These are phyloP conservation scores for Drechslerella dactyloides DNA, from an alignment of 2,329 filamentous ascomycete species.

Conservation along the genomic window DNA sequence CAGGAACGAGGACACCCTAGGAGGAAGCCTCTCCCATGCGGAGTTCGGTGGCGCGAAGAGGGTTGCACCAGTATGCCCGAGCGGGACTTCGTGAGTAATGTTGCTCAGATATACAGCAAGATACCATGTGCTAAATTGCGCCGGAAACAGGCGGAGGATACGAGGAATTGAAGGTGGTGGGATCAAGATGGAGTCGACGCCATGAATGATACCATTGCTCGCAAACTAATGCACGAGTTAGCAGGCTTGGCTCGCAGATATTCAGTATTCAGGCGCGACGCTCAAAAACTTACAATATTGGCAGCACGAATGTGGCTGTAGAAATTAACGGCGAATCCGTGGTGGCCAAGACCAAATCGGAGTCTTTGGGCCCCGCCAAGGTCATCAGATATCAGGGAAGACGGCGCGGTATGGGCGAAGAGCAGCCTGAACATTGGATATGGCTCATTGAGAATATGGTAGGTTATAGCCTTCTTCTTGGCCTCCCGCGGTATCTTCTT, in stretches of 20 bases:
- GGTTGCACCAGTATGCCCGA: conserved; percentile 65
- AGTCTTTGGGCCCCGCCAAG: conserved; percentile 68
- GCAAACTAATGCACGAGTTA: conserved; percentile 63
- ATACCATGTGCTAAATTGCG: conserved; percentile 77
- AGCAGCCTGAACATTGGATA: conserved; percentile 73
- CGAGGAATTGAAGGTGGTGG: conserved; percentile 72
- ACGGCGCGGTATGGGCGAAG: conserved; percentile 75
- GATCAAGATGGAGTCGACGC: conserved; percentile 74
- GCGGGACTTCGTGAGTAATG: conserved; percentile 68
- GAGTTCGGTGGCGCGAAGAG: conserved; percentile 81
- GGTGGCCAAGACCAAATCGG: conserved; percentile 68
- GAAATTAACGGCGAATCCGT: conserved; percentile 76
- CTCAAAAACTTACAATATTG: conserved; percentile 68
- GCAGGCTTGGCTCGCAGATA: background rate
- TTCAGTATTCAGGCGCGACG: background rate
- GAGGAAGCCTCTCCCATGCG: conserved; percentile 78
- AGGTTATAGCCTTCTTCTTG: conserved; percentile 72
- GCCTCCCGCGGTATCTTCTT: conserved; percentile 73
- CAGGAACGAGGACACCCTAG: conserved; percentile 78
- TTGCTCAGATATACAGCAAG: conserved; percentile 77
- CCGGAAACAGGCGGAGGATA: conserved; percentile 71
- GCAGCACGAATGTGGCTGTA: conserved; percentile 72
- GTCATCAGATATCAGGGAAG: conserved; percentile 66
- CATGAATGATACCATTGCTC: conserved; percentile 82
- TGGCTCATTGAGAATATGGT: conserved; percentile 74